phyloP scores from a whole-genome alignment of 2,329 filamentous ascomycete genomes.

The Botrytis porri region DNA sequence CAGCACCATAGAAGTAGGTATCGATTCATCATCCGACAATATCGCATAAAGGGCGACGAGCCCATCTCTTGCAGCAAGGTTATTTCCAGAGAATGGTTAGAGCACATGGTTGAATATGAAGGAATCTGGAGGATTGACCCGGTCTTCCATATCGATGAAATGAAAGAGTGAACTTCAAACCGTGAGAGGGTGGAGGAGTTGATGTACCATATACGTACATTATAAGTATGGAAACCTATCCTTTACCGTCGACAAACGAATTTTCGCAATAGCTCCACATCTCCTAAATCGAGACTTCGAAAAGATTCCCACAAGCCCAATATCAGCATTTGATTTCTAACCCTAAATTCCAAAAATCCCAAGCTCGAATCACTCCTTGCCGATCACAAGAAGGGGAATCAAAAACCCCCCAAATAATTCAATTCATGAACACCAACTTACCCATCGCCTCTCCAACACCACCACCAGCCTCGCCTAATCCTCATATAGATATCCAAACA shows the following conservation, averaged over 20 bases:
- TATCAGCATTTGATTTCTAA: background rate
- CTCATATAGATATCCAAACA: background rate
- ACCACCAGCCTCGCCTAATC: background rate
- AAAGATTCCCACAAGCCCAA: background rate
- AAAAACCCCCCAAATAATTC: background rate
- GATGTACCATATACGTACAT: background rate
- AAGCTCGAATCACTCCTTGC: background rate
- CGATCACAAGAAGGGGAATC: background rate
- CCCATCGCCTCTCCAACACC: background rate
- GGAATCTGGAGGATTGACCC: background rate
- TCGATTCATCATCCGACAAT: background rate
- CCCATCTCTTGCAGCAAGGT: background rate
- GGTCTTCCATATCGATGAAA: background rate
- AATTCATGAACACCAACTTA: background rate
- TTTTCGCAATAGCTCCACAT: background rate
- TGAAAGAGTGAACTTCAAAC: background rate
- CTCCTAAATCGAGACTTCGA: background rate
- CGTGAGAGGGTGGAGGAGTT: background rate
- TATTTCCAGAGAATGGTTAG: background rate
- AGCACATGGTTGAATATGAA: background rate
- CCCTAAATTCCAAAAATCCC: background rate
- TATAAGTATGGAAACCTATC: background rate
- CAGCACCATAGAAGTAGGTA: background rate
- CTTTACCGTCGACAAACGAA: background rate
- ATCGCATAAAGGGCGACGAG: background rate